Evolutionary conservation across 768 basidiomycete species (phyloP).

Genomic region (Termitomyces sp.): DNA sequence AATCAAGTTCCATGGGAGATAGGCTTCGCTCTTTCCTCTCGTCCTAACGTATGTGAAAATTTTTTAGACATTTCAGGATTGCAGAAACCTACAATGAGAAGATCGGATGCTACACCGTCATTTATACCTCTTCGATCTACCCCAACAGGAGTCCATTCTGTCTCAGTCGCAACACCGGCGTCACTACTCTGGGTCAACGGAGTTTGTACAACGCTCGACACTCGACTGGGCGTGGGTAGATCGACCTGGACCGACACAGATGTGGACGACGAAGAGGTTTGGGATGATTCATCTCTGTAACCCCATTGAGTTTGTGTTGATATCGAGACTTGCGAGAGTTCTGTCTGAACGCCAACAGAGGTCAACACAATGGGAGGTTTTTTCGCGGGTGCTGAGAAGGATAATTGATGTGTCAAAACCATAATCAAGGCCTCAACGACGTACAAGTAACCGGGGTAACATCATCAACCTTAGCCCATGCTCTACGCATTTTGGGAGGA

Average conservation of each 20-base stretch:
- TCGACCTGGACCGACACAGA: conserved; percentile 22
- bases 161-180: conserved; percentile 15
- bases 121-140: neutral
- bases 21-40: conserved; percentile 38
- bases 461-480: conserved; percentile 52
- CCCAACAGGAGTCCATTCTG: conserved; percentile 10
- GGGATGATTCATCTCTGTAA: conserved; percentile 17
- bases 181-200: conserved; percentile 12
- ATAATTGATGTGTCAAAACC: neutral
- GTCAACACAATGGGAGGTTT: conserved; percentile 20
- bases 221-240: conserved; percentile 1
- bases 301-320: conserved; percentile 31
- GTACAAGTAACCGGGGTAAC: conserved; percentile 36
- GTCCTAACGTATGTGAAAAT: conserved; percentile 11
- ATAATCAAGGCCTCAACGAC: conserved; percentile 14
- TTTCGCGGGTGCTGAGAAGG: conserved; percentile 4
- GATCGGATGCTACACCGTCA: neutral
- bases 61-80: neutral
- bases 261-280: conserved; percentile 13
- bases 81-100: conserved; percentile 13
- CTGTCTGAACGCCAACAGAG: conserved; percentile 42
- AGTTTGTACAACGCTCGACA: conserved; percentile 16
- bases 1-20: conserved; percentile 63
- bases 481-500: conserved; percentile 64
- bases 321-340: conserved; percentile 28